phyloP scores from a whole-genome alignment of 768 basidiomycete genomes.

The Auriscalpium orientale region DNA sequence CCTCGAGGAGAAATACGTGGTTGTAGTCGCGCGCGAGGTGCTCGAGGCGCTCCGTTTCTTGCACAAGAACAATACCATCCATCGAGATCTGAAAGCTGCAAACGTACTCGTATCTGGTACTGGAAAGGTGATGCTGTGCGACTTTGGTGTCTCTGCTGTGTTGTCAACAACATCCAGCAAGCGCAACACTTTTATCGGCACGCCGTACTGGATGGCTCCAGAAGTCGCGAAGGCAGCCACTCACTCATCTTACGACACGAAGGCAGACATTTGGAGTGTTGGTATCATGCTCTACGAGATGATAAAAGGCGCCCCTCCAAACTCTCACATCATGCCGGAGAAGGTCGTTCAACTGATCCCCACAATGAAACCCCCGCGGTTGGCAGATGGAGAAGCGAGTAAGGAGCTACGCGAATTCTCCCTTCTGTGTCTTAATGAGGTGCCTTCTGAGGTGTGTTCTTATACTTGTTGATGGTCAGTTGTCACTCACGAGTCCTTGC shows the following conservation, averaged over 20 bases:
- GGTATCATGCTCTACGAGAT: conserved; percentile 97
- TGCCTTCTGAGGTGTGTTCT: conserved; percentile 61
- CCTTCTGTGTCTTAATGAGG: conserved; percentile 71
- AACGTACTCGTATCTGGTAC: conserved; percentile 86
- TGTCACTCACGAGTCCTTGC: background rate
- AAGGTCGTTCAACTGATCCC: conserved; percentile 88
- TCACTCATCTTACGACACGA: conserved; percentile 71
- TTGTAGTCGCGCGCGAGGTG: conserved; percentile 86
- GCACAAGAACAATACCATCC: conserved; percentile 90
- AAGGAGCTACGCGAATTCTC: conserved; percentile 88
- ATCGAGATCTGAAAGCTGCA: conserved; percentile 96
- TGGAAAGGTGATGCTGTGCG: conserved; percentile 92
- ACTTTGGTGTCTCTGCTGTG: conserved; percentile 96
- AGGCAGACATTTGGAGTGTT: conserved; percentile 97
- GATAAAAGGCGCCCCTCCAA: conserved; percentile 89
- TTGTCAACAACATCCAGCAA: conserved; percentile 80
- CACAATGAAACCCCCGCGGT: conserved; percentile 70
- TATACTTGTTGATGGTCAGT: background rate
- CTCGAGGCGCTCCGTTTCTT: conserved; percentile 82
- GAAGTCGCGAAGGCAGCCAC: conserved; percentile 81
- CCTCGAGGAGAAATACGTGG: conserved; percentile 85
- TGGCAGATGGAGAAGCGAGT: conserved; percentile 72
- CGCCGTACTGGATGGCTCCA: conserved; percentile 99
- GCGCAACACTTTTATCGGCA: conserved; percentile 92
- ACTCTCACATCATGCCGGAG: conserved; percentile 74